These are phyloP conservation scores for Nitzschia inconspicua DNA, from an alignment of 108 stramenopile species.

Conservation along the genomic window DNA sequence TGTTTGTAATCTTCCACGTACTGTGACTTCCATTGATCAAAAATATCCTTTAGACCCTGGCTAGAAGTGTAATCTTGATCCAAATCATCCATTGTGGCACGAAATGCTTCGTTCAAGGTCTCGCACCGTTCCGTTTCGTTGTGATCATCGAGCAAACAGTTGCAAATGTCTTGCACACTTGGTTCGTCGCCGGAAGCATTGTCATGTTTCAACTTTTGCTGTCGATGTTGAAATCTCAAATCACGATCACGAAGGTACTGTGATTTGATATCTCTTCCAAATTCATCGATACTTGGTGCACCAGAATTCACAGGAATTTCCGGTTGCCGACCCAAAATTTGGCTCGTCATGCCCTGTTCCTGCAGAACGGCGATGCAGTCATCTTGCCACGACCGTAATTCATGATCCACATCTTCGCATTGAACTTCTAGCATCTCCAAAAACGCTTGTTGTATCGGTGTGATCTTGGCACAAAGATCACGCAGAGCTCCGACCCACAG, in stretches of 20 bases:
- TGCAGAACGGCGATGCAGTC: slow-evolving; percentile 49
- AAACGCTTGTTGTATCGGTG: slow-evolving; percentile 39
- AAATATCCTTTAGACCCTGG: slow-evolving; percentile 31
- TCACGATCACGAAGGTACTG: slow-evolving; percentile 49
- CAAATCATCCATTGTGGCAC: slow-evolving; percentile 49
- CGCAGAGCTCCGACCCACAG: slow-evolving; percentile 73
- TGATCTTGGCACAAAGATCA: slow-evolving; percentile 49
- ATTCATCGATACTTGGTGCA: slow-evolving; percentile 55
- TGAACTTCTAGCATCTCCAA: slow-evolving; percentile 31
- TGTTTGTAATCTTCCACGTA: slow-evolving; percentile 66
- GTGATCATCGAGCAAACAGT: slow-evolving; percentile 18
- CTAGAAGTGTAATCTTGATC: slow-evolving; percentile 62
- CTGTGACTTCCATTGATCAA: slow-evolving; percentile 50
- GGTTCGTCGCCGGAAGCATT: neutral
- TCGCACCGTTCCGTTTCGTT: slow-evolving; percentile 26
- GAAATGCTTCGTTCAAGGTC: slow-evolving; percentile 52
- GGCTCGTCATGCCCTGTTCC: slow-evolving; percentile 32
- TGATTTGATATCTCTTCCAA: slow-evolving; percentile 75
- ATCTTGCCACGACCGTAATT: slow-evolving; percentile 51
- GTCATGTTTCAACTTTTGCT: slow-evolving; percentile 6
- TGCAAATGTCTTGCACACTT: neutral
- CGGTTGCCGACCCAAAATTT: slow-evolving; percentile 43
- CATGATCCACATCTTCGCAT: slow-evolving; percentile 9
- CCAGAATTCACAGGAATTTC: neutral
- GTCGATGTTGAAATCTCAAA: slow-evolving; percentile 34